phyloP scores from a whole-genome alignment of 257 asterid genomes.

The Ajuga chamaepitys region DNA sequence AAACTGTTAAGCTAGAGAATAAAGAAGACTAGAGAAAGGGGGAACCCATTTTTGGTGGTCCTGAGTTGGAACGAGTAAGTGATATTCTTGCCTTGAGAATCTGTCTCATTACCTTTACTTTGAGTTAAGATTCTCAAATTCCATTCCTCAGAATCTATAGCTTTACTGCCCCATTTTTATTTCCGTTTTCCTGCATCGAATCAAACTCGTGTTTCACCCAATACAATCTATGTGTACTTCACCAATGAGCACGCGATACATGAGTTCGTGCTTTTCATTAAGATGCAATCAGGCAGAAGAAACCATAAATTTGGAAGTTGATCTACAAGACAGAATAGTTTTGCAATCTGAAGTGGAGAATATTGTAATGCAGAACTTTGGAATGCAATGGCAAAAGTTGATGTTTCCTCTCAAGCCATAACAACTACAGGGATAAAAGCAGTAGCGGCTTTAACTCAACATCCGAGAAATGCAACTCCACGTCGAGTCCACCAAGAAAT shows the following conservation, averaged over 20 bases:
- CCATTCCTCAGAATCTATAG: conserved; percentile 49
- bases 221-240: conserved; percentile 16
- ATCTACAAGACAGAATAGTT: conserved; percentile 41
- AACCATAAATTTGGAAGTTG: conserved; percentile 6
- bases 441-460: too few species aligned
- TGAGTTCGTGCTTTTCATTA: conserved; percentile 21
- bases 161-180: background rate
- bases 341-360: conserved; percentile 15
- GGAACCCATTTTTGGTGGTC: conserved; percentile 74
- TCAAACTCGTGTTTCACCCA: conserved; percentile 9
- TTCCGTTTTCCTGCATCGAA: conserved; percentile 29
- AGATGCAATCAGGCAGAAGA: background rate
- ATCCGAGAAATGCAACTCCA: too few species aligned
- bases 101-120: conserved; percentile 39
- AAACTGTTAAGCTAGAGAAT: conserved; percentile 31
- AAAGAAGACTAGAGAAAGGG: conserved; percentile 24
- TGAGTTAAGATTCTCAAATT: conserved; percentile 60
- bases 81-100: conserved; percentile 74
- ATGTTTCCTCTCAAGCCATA: background rate
- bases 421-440: conserved; percentile 10
- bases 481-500: too few species aligned
- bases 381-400: conserved; percentile 18
- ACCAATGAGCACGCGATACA: conserved; percentile 17
- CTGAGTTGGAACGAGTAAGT: conserved; percentile 44
- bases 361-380: conserved; percentile 7